Evolutionary conservation across 208 protist genomes (phyloP).

Genomic region (Balamuthia mandrillaris): DNA sequence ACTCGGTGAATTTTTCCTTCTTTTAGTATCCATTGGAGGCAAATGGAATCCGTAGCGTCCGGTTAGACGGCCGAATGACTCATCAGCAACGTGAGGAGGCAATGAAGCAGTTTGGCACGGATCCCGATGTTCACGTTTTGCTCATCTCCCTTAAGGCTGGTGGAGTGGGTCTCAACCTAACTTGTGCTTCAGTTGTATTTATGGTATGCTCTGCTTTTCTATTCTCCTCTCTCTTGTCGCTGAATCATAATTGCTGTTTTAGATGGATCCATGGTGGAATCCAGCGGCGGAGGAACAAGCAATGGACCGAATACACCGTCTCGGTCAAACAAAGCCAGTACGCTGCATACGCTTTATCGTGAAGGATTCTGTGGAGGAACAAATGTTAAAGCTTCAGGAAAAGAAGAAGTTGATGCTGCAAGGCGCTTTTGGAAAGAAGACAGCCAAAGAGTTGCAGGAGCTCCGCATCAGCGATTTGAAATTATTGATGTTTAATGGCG

Average conservation of each 20-base stretch:
- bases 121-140: constrained; percentile 48
- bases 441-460: not conserved
- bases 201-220: too few species aligned
- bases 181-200: constrained; percentile 51
- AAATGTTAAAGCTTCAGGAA: not conserved
- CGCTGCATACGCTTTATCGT: constrained; percentile 55
- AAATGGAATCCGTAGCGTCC: constrained; percentile 19
- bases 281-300: constrained; percentile 60
- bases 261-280: constrained; percentile 48
- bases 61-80: constrained; percentile 58
- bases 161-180: constrained; percentile 58
- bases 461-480: constrained; percentile 21
- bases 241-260: too few species aligned
- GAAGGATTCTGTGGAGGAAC: not conserved
- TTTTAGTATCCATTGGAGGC: constrained; percentile 44
- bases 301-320: constrained; percentile 68
- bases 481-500: too few species aligned
- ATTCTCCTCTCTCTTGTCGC: too few species aligned
- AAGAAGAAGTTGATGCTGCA: constrained; percentile 8
- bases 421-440: constrained; percentile 6
- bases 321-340: constrained; percentile 66
- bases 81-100: constrained; percentile 37
- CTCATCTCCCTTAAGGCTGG: constrained; percentile 69
- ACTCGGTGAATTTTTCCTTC: constrained; percentile 42
- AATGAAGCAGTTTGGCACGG: constrained; percentile 51